These are phyloP conservation scores for Combretum micranthum DNA, from an alignment of 345 rosid species.

Conservation along the genomic window DNA sequence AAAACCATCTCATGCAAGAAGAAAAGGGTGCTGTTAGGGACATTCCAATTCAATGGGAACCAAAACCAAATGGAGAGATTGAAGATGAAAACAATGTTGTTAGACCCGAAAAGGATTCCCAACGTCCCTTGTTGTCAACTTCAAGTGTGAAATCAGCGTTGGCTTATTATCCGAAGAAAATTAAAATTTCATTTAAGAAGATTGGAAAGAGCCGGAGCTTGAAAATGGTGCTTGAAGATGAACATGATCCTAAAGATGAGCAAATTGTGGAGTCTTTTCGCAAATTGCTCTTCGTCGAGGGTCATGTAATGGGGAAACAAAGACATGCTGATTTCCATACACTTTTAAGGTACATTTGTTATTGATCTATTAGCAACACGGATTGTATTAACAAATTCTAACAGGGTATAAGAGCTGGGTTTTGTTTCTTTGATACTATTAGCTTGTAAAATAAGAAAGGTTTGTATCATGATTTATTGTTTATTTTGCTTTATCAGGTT, in stretches of 20 bases:
- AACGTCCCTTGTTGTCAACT: constrained; percentile 24
- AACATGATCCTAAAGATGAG: constrained; percentile 40
- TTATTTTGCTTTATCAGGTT: constrained; percentile 22
- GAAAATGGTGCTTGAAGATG: constrained; percentile 29
- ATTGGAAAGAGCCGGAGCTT: constrained; percentile 35
- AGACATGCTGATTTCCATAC: constrained; percentile 50
- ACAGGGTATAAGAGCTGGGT: background rate
- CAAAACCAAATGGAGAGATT: too few species aligned
- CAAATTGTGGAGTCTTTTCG: constrained; percentile 35
- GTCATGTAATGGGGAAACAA: constrained; percentile 25
- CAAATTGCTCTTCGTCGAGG: constrained; percentile 38
- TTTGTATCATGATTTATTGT: background rate
- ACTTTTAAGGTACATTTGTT: constrained; percentile 34
- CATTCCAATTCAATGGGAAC: too few species aligned
- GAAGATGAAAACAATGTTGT: constrained; percentile 6
- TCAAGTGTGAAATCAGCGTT: constrained; percentile 27
- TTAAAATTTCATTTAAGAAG: constrained; percentile 34
- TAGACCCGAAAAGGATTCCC: constrained; percentile 29
- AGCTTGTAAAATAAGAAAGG: background rate
- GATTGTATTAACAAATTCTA: background rate
- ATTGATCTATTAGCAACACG: background rate
- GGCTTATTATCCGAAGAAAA: constrained; percentile 15
- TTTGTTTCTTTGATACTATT: background rate
- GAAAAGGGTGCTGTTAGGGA: too few species aligned
- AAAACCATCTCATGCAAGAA: background rate